phyloP scores from a whole-genome alignment of 208 protist genomes.

The Trypanosomatidae sp. region DNA sequence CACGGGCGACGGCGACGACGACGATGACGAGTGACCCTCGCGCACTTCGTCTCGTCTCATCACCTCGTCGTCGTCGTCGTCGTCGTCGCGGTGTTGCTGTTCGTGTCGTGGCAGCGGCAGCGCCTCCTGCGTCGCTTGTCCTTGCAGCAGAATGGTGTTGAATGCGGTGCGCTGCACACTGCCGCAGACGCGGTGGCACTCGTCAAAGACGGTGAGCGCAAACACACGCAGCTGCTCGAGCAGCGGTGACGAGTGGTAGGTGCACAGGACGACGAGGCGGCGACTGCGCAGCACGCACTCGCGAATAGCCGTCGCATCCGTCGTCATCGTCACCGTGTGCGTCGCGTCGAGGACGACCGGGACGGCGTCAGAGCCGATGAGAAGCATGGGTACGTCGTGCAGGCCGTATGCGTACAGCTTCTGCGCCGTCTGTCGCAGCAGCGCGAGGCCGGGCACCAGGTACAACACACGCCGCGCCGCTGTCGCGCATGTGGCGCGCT shows the following conservation, averaged over 20 bases:
- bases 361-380: constrained; percentile 41
- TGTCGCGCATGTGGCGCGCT: not conserved
- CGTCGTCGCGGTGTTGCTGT: no score
- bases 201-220: constrained; percentile 52
- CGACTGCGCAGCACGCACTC: constrained; percentile 15
- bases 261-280: constrained; percentile 35
- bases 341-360: constrained; percentile 16
- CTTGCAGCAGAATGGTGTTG: constrained; percentile 61
- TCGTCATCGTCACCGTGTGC: constrained; percentile 33
- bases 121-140: no score
- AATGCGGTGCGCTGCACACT: constrained; percentile 39
- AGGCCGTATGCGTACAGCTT: constrained; percentile 59
- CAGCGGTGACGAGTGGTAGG: constrained; percentile 66
- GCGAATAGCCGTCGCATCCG: constrained; percentile 25
- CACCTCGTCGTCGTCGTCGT: no score
- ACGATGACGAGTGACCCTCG: no score
- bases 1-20: no score
- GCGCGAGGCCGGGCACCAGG: constrained; percentile 52
- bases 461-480: constrained; percentile 24
- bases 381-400: constrained; percentile 19
- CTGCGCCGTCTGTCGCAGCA: constrained; percentile 48
- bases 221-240: constrained; percentile 25
- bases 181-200: constrained; percentile 74
- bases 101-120: constrained; percentile 9
- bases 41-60: no score